A percentile compares a stretch with the other conserved stretches of the same genome.
These are phyloP conservation scores for Geoglossum glabrum DNA, from an alignment of 495 filamentous ascomycete species.

Conservation along the genomic window DNA sequence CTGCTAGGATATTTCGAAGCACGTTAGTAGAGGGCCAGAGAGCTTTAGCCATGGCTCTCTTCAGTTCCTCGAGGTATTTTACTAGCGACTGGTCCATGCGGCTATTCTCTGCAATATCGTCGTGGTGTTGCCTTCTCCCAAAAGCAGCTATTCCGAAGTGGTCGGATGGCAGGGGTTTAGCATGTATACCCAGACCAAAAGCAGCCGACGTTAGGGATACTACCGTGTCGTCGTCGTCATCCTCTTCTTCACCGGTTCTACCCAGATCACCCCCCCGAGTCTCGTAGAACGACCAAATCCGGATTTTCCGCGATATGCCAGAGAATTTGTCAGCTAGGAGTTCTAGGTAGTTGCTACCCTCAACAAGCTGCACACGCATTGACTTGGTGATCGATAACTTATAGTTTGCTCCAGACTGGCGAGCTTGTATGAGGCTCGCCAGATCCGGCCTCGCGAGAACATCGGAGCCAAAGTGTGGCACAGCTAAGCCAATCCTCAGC, in stretches of 20 bases:
- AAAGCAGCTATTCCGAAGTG: not conserved
- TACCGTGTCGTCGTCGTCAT: not conserved
- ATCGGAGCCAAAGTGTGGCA: not conserved
- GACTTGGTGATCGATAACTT: not conserved
- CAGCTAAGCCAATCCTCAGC: slow-evolving; percentile 22
- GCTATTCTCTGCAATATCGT: not conserved
- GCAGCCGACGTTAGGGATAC: not conserved
- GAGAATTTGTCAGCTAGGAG: not conserved
- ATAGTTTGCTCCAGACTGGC: too few species aligned
- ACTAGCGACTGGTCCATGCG: not conserved
- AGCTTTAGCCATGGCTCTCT: not conserved
- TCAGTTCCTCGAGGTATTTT: not conserved
- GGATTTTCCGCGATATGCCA: not conserved
- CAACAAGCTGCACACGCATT: not conserved
- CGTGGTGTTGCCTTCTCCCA: too few species aligned
- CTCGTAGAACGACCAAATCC: not conserved
- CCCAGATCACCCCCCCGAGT: not conserved
- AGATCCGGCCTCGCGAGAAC: not conserved
- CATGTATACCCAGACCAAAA: not conserved
- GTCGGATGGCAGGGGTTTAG: not conserved
- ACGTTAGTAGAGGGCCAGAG: not conserved
- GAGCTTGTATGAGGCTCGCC: too few species aligned
- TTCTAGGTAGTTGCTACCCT: not conserved
- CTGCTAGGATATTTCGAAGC: not conserved
- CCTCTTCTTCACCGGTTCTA: too few species aligned